Conservation (phyloP, 2,329 filamentous ascomycete species). For the Neonectria neomacrospora region DNA sequence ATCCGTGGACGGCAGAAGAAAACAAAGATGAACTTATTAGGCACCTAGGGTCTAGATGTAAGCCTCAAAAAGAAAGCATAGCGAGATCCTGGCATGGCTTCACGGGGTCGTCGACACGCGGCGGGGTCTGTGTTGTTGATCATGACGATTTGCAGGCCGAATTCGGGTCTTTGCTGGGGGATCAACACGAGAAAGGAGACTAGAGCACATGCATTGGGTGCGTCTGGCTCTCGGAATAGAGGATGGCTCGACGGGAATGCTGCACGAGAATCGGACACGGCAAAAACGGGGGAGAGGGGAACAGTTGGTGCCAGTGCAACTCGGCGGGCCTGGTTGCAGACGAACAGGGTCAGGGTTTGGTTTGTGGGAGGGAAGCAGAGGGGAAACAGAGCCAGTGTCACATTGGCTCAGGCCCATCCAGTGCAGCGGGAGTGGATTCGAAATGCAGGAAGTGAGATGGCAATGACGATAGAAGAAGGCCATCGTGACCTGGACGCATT, state of each 20-base stretch:
- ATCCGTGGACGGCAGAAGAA: neutral
- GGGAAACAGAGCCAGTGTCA: conserved; percentile 8
- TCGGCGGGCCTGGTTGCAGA: conserved; percentile 9
- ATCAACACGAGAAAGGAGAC: conserved; percentile 7
- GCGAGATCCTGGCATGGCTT: neutral
- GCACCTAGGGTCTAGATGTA: neutral
- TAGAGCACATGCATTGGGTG: conserved; percentile 6
- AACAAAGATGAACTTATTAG: neutral
- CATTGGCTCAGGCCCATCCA: neutral
- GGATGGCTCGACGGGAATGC: conserved; percentile 10
- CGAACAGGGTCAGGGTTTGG: conserved; percentile 18
- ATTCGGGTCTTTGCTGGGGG: conserved; percentile 4
- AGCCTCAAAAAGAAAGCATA: neutral
- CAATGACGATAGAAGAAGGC: neutral
- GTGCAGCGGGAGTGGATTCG: neutral
- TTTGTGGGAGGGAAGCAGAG: conserved; percentile 13
- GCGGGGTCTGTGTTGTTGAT: neutral
- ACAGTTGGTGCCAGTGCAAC: conserved; percentile 8
- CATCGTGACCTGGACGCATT: neutral
- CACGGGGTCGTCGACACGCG: neutral
- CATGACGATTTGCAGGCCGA: neutral
- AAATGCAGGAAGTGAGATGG: neutral
- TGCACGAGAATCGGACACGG: neutral
- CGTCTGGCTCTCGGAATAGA: conserved; percentile 1
- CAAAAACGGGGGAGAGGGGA: conserved; percentile 19